Base-by-base conservation (phyloP, 192 early-diverging fungal species). In the Piromyces finnis region DNA sequence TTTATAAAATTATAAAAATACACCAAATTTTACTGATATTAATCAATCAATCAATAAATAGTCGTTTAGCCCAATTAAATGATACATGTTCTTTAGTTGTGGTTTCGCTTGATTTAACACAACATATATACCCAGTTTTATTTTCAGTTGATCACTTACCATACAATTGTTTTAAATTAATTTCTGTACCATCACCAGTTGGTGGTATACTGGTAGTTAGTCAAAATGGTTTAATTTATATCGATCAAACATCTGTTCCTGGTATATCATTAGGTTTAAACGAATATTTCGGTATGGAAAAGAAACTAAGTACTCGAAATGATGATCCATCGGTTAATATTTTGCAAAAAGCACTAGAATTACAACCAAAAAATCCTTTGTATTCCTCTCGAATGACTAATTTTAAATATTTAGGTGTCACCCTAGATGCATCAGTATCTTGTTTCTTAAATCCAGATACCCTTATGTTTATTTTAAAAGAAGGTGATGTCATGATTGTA, bases 161-260 rank as follows among this genome's bases (percentile, higher is more conserved):
- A 5, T 95, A 94, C 82, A 95, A 97, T 84, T 88, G 92, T 79
- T 87, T 88, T 77, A 83, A 84, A 15, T 80, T 98, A 77, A 83
- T 92, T 30, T 85, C 95, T 0, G 88, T 96, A 32, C 96, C 95
- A 0, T 88, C 89, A 77, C 94, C 97, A 22, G 86, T 97, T 16
- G 94, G 94, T 39, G 97, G 96, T 15, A 85, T 97, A 11, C 85
- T 99, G 68, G 89, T 96, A 1, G 82, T 97, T 18, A 90, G 90
- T 0, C 86, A 92, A 30, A 95, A 94, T 84, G 90, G 93, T 11
- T 79, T 99, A 27, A 88, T 96, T 18, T 92, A 99, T 81, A 86
- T 97, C 2, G 92, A 92, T 81, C 95, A 97, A 86, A 94, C 88
- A 5, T 79, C 90, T 78, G 87, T 93, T 14, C 87, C 93, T n/a